These are phyloP conservation scores for Podospora pseudopauciseta DNA, from an alignment of 495 filamentous ascomycete species.

Conservation along the genomic window DNA sequence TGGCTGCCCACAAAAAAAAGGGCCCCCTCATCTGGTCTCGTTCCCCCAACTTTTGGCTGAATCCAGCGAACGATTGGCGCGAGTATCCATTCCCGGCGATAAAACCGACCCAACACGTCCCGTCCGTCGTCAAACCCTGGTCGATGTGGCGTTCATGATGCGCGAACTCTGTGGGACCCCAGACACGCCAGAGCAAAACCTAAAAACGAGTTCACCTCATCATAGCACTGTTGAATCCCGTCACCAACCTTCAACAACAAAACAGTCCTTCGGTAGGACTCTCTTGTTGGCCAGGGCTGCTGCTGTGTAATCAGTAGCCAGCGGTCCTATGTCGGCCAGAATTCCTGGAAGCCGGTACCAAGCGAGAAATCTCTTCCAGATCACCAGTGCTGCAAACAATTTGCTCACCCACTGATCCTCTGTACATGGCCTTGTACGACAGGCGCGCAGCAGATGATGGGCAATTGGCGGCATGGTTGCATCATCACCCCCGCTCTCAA, in stretches of 20 bases:
- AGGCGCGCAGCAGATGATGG: constrained; percentile 6
- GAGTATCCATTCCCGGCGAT: constrained; percentile 24
- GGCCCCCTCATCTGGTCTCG: background rate
- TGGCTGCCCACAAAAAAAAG: background rate
- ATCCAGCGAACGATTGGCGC: constrained; percentile 14
- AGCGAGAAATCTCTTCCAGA: background rate
- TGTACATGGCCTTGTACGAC: constrained; percentile 5
- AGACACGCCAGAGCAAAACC: background rate
- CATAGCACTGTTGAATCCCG: background rate
- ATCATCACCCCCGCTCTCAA: constrained; percentile 20
- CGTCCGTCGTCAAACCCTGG: constrained; percentile 16
- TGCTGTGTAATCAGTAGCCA: constrained; percentile 9
- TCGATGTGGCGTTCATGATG: constrained; percentile 21
- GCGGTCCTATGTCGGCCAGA: constrained; percentile 28
- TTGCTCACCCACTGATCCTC: background rate
- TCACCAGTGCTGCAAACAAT: constrained; percentile 1
- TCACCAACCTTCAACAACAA: background rate
- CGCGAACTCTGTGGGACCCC: constrained; percentile 12
- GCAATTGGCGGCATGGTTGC: constrained; percentile 23
- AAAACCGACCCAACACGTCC: constrained; percentile 23
- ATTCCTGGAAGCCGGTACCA: constrained; percentile 4
- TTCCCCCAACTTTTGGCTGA: constrained; percentile 22
- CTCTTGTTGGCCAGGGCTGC: constrained; percentile 1
- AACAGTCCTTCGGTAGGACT: background rate
- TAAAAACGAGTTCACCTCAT: constrained; percentile 3